Conservation (phyloP, 306 rosid species). For the Citrullus amarus region DNA sequence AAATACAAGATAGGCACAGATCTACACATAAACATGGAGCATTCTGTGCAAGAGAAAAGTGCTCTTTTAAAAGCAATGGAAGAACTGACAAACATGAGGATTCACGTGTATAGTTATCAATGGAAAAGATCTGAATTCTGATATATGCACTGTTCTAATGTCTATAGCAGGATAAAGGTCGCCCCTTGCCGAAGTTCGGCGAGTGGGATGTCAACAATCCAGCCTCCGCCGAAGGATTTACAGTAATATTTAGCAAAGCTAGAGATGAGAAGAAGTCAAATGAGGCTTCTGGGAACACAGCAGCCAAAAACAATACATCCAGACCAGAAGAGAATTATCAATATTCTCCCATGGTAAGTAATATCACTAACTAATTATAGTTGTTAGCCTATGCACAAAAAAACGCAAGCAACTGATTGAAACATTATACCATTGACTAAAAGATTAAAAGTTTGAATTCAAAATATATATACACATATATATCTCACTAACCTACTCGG, state of each 20-base stretch:
- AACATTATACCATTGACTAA: background rate
- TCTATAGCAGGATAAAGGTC: conserved; percentile 26
- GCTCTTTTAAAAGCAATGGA: background rate
- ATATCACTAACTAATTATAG: background rate
- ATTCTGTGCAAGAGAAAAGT: background rate
- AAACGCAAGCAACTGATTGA: too few relatives aligned
- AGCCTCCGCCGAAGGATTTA: conserved; percentile 34
- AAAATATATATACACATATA: too few relatives aligned
- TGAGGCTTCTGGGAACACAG: conserved; percentile 1
- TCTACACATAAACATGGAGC: background rate
- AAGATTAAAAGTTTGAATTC: too few relatives aligned
- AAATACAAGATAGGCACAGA: background rate
- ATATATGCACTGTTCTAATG: background rate
- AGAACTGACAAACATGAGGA: background rate
- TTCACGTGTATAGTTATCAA: background rate
- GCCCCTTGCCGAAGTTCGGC: conserved; percentile 32
- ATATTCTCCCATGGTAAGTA: conserved; percentile 9
- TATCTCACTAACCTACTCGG: background rate
- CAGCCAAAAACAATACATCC: conserved; percentile 2
- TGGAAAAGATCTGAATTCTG: background rate
- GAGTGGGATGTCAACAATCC: conserved; percentile 43
- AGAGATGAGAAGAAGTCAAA: conserved; percentile 31
- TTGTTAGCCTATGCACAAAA: too few relatives aligned
- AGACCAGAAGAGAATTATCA: conserved; percentile 6
- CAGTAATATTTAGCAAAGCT: conserved; percentile 35